A percentile compares a stretch with the other conserved stretches of the same genome.
phyloP scores from a whole-genome alignment of 768 basidiomycete genomes.

The Russula abietina region DNA sequence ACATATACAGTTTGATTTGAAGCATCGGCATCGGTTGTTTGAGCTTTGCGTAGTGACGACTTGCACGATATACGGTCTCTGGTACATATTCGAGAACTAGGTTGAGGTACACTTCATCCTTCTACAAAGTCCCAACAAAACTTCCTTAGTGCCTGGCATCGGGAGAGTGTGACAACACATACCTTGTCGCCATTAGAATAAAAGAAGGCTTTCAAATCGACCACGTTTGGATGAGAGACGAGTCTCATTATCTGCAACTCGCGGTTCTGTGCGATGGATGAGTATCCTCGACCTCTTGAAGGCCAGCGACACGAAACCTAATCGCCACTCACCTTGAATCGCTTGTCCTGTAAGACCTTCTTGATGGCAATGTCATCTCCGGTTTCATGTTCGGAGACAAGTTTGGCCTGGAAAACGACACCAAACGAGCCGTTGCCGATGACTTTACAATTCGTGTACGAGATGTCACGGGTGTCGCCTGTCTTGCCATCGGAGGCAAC shows the following conservation, averaged over 20 bases:
- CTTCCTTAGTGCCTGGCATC: neutral
- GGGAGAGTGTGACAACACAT: slow-evolving; percentile 26
- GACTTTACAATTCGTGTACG: slow-evolving; percentile 97
- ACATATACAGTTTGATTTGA: slow-evolving; percentile 99
- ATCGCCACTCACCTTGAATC: slow-evolving; percentile 85
- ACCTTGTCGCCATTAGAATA: slow-evolving; percentile 99
- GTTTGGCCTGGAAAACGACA: slow-evolving; percentile 94
- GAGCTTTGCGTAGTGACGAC: slow-evolving; percentile 97
- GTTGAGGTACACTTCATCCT: slow-evolving; percentile 99
- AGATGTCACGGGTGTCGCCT: slow-evolving; percentile 79
- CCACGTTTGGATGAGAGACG: slow-evolving; percentile 94
- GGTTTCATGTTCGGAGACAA: slow-evolving; percentile 58
- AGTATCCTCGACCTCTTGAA: neutral
- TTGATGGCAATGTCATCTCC: slow-evolving; percentile 96
- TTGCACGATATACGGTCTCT: slow-evolving; percentile 98
- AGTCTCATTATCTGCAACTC: slow-evolving; percentile 99
- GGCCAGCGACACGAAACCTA: neutral
- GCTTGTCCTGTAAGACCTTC: slow-evolving; percentile 99
- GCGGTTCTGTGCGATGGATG: slow-evolving; percentile 64
- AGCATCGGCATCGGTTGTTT: slow-evolving; percentile 99
- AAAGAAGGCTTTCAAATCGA: slow-evolving; percentile 96
- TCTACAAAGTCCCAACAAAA: slow-evolving; percentile 44
- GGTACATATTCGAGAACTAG: slow-evolving; percentile 99
- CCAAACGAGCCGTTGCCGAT: slow-evolving; percentile 99
- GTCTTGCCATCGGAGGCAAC: slow-evolving; percentile 92